Base-by-base conservation (phyloP, 345 rosid genomes). In the Noccaea bulbosa region DNA sequence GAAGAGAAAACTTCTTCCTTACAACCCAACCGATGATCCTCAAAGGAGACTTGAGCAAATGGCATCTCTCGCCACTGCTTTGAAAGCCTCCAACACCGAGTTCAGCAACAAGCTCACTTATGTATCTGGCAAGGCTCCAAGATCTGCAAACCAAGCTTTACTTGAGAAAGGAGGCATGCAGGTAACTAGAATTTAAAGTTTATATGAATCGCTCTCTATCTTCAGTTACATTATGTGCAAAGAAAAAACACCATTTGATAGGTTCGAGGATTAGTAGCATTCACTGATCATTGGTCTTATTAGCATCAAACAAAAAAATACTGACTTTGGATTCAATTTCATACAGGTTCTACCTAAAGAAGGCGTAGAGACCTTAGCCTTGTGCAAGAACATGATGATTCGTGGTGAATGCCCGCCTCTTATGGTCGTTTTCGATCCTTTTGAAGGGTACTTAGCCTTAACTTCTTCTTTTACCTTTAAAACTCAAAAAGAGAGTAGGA, bases 121-220 rank as follows among this genome's bases (percentile, higher is more conserved):
- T 77, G 71, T 69, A 65, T 84, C 89, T 22, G 78, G 86, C 53
- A 86, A 85, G 88, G 97, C 90, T 40, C 84, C 81, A 22, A 76
- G 86, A 77, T 84, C 86, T 14, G 91, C 86, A 11, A 94, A 94
- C 74, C 51, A 64, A 63, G 83, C 99, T 40, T 67, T 55, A 37
- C 70, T 88, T 22, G 99, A 94, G 83, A 83, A 80, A 50, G 97
- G 83, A 70, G 95, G 99, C 66, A 91, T 91, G 95, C 99, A 91
- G 99, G 99, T 91, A 53, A 49, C 0, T 4, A 12, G 4, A 24
- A 24, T 12, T 14, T 1, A 11, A 7, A 50, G 15, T 20, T 2
- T 2, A 52, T 34, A 9, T 37, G 53, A 64, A 27, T 48, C n/a
- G 12, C 14, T 66, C 16, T 37, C 30, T 30, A 52, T 52, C 27